Percentiles rank a stretch among this genome's conserved stretches.
Evolutionary conservation across 805 yeast species (phyloP).

Genomic region (Nakazawaea sp.): DNA sequence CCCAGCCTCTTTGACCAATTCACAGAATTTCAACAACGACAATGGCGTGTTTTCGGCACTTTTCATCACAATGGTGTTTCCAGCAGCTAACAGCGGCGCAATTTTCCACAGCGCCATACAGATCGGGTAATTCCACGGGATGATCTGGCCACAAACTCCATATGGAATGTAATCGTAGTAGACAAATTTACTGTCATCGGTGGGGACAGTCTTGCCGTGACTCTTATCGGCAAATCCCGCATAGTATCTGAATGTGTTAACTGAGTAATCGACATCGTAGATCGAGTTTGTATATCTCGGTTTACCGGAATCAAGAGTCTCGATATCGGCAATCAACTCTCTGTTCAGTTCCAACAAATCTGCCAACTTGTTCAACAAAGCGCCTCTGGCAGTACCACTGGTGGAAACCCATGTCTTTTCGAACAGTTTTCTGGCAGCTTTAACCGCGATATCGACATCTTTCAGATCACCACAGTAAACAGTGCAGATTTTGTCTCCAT

Average conservation of each 20-base stretch:
- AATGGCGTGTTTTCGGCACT: constrained; percentile 75
- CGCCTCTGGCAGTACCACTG: constrained; percentile 40
- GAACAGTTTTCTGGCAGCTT: constrained; percentile 46
- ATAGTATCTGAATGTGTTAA: constrained; percentile 51
- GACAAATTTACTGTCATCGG: constrained; percentile 46
- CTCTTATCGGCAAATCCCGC: constrained; percentile 76
- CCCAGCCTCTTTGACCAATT: constrained; percentile 58
- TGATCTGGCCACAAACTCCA: constrained; percentile 76
- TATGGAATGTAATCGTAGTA: constrained; percentile 28
- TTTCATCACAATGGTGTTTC: constrained; percentile 65
- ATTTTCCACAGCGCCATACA: constrained; percentile 75
- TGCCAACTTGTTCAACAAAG: constrained; percentile 40
- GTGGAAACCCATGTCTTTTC: constrained; percentile 36
- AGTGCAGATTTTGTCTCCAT: constrained; percentile 42
- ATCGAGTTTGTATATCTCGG: constrained; percentile 45
- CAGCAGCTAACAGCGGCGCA: constrained; percentile 72
- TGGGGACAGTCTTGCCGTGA: constrained; percentile 57
- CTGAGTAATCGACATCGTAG: constrained; percentile 52
- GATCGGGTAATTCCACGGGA: constrained; percentile 81
- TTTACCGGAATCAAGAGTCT: constrained; percentile 56
- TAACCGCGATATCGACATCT: constrained; percentile 49
- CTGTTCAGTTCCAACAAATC: constrained; percentile 39
- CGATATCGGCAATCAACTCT: constrained; percentile 47
- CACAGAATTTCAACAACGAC: constrained; percentile 60
- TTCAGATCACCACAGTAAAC: constrained; percentile 43